Conservation (phyloP, 352 stramenopile genomes). For the Discostella stelligera region DNA sequence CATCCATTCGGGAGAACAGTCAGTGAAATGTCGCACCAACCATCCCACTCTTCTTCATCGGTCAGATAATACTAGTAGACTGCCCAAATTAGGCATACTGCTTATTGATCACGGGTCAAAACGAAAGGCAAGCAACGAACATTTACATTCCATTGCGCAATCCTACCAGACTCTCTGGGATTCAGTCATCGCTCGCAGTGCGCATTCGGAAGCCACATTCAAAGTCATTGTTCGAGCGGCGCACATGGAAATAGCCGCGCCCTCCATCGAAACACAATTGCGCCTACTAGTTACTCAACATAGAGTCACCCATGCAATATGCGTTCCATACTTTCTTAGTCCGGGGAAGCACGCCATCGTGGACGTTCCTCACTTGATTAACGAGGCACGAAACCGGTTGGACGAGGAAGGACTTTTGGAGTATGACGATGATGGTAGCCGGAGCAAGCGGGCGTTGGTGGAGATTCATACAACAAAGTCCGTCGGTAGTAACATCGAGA, state of each 20-base stretch:
- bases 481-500: too few species aligned
- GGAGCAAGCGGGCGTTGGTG: too few species aligned
- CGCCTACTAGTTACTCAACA: constrained; percentile 26
- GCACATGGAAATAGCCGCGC: constrained; percentile 77
- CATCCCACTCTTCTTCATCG: too few species aligned
- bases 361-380: constrained; percentile 74
- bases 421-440: too few species aligned
- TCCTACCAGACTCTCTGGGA: constrained; percentile 52
- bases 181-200: background rate
- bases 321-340: constrained; percentile 78
- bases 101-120: constrained; percentile 80
- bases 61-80: too few species aligned
- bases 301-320: constrained; percentile 58
- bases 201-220: background rate
- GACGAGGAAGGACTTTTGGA: constrained; percentile 32
- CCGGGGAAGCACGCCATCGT: constrained; percentile 63
- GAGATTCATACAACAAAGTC: too few species aligned
- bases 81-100: constrained; percentile 60
- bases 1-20: too few species aligned
- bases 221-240: constrained; percentile 39
- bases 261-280: constrained; percentile 57
- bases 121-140: constrained; percentile 55
- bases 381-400: constrained; percentile 51
- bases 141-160: constrained; percentile 58
- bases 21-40: too few species aligned